Evolutionary conservation across 169 alveolate species (phyloP), one percentile per base, ranked within the genome.

Genomic region (Miamiensis avidus): DNA sequence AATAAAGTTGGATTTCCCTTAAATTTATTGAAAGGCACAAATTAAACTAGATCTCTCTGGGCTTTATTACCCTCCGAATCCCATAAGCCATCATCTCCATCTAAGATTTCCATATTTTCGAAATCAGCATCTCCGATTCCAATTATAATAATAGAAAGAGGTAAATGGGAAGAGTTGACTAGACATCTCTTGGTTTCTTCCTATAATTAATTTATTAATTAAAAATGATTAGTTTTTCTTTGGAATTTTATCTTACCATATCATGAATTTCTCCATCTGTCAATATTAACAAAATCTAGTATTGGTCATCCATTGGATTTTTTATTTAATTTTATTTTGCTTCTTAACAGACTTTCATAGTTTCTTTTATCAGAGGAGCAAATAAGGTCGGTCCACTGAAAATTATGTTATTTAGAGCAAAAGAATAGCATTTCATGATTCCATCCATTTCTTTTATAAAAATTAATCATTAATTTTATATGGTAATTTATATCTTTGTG

Each of bases 51-150:
- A 85, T 94, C 97, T 82, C 97, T 89, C 34, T 81, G 85, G 34
- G 95, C 95, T 84, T 82, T 89, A 79, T 86, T 84, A 26, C 94
- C 83, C 69, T 73, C 78, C 16, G 74, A 69, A 87, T 88, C 92
- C 65, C 65, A 76, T 25, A 87, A 78, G 31, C 78, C 92, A 30
- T 86, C 84, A 81, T 94, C 97, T 28, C 94, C 93, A 90, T 94
- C 97, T 29, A 94, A 79, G 26, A 73, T n/a, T 34, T 84, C 91
- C 96, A 94, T 92, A 74, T 84, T 81, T 16, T 78, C 31, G 85
- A 94, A 94, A 75, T 92, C 89, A 29, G 87, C 94, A 75, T 89
- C 86, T 34, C 97, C 97, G 31, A 94, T 89, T 31, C 97, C 97
- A 25, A 94, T 81, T 29, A 94, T 92, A 31, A 94, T 91, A 29